Percentiles rank a stretch among this genome's conserved stretches.
phyloP scores from a whole-genome alignment of 495 filamentous ascomycete species.

The Cercophora scortea region DNA sequence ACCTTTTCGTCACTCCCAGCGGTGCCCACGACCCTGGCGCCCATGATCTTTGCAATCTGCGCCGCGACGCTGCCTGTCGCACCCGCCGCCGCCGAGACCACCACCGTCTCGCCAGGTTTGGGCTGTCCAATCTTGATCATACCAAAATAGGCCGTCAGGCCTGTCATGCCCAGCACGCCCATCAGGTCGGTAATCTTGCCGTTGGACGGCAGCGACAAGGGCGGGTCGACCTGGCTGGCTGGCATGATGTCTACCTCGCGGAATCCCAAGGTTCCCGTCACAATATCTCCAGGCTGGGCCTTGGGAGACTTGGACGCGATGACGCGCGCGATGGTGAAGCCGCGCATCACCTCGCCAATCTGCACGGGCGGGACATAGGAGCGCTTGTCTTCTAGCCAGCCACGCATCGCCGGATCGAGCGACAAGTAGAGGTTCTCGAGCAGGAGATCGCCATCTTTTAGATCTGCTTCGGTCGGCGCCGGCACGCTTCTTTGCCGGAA shows the following conservation, averaged over 20 bases:
- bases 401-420: conserved; percentile 77
- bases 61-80: conserved; percentile 62
- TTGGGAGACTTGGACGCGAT: conserved; percentile 31
- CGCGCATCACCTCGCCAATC: conserved; percentile 61
- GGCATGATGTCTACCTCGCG: conserved; percentile 51
- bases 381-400: conserved; percentile 60
- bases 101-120: conserved; percentile 52
- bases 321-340: conserved; percentile 47
- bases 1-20: conserved; percentile 60
- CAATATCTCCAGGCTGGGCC: conserved; percentile 46
- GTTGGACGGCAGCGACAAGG: conserved; percentile 38
- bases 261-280: conserved; percentile 49
- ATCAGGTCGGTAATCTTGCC: conserved; percentile 51
- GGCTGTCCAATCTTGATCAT: conserved; percentile 52
- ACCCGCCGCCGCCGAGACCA: conserved; percentile 63
- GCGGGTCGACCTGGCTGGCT: conserved; percentile 36
- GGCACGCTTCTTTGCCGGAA: conserved; percentile 44
- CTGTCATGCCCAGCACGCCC: conserved; percentile 53
- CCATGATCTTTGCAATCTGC: conserved; percentile 62
- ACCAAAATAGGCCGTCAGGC: conserved; percentile 62
- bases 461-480: conserved; percentile 36
- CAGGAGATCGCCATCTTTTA: conserved; percentile 54
- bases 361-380: conserved; percentile 63
- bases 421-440: conserved; percentile 62
- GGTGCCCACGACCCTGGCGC: conserved; percentile 53